These are phyloP conservation scores for Chiua virens DNA, from an alignment of 768 basidiomycete species.

Conservation along the genomic window DNA sequence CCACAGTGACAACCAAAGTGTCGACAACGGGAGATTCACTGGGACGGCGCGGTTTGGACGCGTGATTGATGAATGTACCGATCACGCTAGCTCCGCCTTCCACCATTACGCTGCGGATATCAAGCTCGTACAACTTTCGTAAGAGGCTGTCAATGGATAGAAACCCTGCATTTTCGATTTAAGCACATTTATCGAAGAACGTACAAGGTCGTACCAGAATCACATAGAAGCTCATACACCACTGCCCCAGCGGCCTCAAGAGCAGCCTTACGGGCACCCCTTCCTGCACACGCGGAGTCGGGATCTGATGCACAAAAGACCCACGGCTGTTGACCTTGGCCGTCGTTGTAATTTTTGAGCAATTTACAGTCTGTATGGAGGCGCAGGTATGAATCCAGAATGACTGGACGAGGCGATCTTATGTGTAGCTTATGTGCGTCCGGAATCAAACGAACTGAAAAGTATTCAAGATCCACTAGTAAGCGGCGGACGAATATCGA, in stretches of 20 bases:
- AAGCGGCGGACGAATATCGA: background rate
- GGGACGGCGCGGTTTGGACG: slow-evolving; percentile 4
- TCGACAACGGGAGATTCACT: slow-evolving; percentile 50
- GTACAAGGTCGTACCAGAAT: slow-evolving; percentile 33
- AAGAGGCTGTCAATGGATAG: slow-evolving; percentile 54
- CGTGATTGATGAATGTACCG: slow-evolving; percentile 39
- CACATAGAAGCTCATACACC: slow-evolving; percentile 51
- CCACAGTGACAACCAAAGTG: slow-evolving; percentile 78
- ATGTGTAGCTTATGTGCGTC: slow-evolving; percentile 31
- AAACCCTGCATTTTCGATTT: slow-evolving; percentile 26
- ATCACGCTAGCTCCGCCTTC: slow-evolving; percentile 92
- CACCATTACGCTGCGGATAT: slow-evolving; percentile 82
- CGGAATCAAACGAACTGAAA: slow-evolving; percentile 57
- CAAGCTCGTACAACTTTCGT: slow-evolving; percentile 48
- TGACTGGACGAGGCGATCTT: slow-evolving; percentile 73
- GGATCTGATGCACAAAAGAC: slow-evolving; percentile 48
- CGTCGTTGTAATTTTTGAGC: slow-evolving; percentile 57
- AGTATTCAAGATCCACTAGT: background rate
- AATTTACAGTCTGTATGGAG: slow-evolving; percentile 69
- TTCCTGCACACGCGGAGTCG: slow-evolving; percentile 11
- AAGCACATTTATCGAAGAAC: background rate
- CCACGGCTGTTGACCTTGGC: slow-evolving; percentile 70
- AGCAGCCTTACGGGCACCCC: slow-evolving; percentile 36
- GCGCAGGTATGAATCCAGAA: slow-evolving; percentile 77
- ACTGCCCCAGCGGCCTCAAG: slow-evolving; percentile 68